Conservation (phyloP, 2,329 filamentous ascomycete species). For the Elsinoe ampelina region DNA sequence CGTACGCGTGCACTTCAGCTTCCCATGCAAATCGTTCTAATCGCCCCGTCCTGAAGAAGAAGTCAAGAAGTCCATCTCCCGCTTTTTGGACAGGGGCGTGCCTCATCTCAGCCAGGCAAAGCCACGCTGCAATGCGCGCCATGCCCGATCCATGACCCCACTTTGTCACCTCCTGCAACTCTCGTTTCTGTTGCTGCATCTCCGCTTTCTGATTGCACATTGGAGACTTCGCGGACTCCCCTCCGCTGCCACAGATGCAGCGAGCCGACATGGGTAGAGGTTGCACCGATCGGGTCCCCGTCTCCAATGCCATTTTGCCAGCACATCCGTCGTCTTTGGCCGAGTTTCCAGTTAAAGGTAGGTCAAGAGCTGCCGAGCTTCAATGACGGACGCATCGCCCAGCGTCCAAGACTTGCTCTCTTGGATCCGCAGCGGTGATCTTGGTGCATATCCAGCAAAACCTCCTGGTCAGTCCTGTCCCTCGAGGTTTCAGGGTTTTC, state of each 20-base stretch:
- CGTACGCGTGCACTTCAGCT: conserved; percentile 5
- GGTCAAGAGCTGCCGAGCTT: conserved; percentile 7
- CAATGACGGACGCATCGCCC: conserved; percentile 8
- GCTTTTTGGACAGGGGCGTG: background rate
- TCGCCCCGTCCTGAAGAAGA: background rate
- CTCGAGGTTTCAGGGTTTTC: background rate
- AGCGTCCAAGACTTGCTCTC: conserved; percentile 6
- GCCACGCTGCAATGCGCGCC: conserved; percentile 4
- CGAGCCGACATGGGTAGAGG: background rate
- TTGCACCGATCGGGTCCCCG: background rate
- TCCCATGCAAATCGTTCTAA: background rate
- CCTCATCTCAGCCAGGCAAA: background rate
- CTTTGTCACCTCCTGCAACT: conserved; percentile 1
- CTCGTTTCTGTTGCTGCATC: background rate
- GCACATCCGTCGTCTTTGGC: background rate
- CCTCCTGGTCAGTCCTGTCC: background rate
- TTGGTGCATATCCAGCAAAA: conserved; percentile 8
- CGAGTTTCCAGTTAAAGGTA: background rate
- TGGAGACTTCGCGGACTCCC: conserved; percentile 3
- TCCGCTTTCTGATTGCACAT: background rate
- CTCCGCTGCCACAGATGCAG: background rate
- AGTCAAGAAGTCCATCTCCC: conserved; percentile 11
- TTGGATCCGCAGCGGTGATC: conserved; percentile 2
- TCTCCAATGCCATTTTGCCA: background rate
- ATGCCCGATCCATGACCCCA: background rate